Evolutionary conservation across 306 rosid species (phyloP), one percentile per base, ranked within the genome.

Genomic region (Delonix regia): DNA sequence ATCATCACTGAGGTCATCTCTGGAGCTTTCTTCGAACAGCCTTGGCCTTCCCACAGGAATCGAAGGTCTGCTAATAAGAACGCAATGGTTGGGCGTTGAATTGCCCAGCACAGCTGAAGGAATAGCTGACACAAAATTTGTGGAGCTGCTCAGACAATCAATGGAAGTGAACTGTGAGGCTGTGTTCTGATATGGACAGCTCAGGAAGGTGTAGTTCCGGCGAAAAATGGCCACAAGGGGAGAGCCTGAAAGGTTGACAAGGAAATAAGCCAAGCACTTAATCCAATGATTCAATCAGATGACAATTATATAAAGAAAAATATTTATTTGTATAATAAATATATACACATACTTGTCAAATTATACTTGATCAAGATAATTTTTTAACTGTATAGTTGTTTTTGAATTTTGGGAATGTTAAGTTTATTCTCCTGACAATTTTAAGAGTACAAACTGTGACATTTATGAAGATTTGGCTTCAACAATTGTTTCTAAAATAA

Each of bases 71-170:
- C 61, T 34, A 1, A 86, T 27, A 68, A 86, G 56, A 73, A 48
- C 38, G 82, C 98, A 93, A 12, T 83, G 24, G 19, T 36, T 48
- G 2, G 84, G 79, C 87, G 82, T 67, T n/a, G 84, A 65, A 61
- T 56, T 69, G 3, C 61, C 84, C 13, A 89, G 63, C 66, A 61
- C 53, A 63, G 34, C 4, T 3, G 96, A 87, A 61, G 94, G 82
- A 39, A 90, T 84, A 36, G 90, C 91, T 27, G 89, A 41, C 13
- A 89, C 83, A 7, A 90, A 90, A 80, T 60, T 66, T 22, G 94
- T 93, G 11, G 91, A 89, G 70, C 84, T 90, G 78, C 94, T 79
- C 3, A 90, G 91, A 82, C 94, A 93, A 7, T 42, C 74, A 55
- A 90, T 59, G 73, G 90, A 33, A 36, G 82, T 55, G 80, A 82